Base-by-base conservation (phyloP, 2,329 filamentous ascomycete species). In the Fusarium domesticum region DNA sequence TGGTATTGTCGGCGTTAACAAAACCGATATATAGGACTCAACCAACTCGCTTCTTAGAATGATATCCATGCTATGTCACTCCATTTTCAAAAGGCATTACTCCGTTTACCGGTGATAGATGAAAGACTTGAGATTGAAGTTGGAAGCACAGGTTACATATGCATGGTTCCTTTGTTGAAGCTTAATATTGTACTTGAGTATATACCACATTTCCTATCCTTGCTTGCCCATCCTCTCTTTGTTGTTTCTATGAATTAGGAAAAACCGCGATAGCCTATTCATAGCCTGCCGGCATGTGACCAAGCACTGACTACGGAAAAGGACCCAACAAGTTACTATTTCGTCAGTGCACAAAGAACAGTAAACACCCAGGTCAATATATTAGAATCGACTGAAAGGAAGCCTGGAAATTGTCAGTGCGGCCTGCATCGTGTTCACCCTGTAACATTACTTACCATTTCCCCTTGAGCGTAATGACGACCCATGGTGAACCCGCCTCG, bases 401-500 rank as follows among this genome's bases (percentile, higher is more conserved):
- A 66, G 57, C 63, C 63, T 66, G 32, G 6, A 25, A 16, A 38
- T 11, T 7, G 20, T 59, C 35, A 57, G 37, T 19, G 14, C 12
- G 4, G 8, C 11, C 7, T 8, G 5, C 12, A 18, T 12, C 19
- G 6, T 23, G 10, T 28, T 10, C 14, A 3, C 7, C 14, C 14
- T 28, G 23, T 12, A 28, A 23, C n/a, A 37, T 32, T 19, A 28
- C 81, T 67, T 66, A 90, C 88, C 89, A 93, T 73, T 93, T 93
- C 19, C 89, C 88, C 57, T 84, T 80, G 59, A 91, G 62, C 3
- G 87, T 91, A 56, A 96, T 95, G 57, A 90, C 83, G 4, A 86
- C 89, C 89, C 89, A 96, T 6, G 85, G 75, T 41, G 80, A 78
- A 4, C 90, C 91, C 59, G 87, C 80, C 48, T 86, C 82, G 65